Conservation (phyloP, 1,139 yeast species). For the Debaryomyces psychrophilus region DNA sequence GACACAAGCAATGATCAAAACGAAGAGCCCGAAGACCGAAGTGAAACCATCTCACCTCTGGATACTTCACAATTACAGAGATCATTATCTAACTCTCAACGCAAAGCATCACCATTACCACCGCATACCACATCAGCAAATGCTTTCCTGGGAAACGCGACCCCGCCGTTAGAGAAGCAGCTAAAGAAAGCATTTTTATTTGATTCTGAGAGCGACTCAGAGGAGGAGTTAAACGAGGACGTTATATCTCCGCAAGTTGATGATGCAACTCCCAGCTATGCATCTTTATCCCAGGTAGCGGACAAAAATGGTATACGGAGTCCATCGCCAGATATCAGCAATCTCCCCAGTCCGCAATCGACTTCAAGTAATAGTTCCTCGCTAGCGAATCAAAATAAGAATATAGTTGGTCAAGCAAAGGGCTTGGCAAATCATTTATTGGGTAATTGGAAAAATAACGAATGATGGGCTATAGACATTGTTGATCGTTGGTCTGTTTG, state of each 20-base stretch:
- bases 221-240: conserved; percentile 32
- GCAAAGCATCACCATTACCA: conserved; percentile 46
- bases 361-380: conserved; percentile 5
- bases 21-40: conserved; percentile 14
- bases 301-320: conserved; percentile 44
- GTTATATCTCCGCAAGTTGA: conserved; percentile 23
- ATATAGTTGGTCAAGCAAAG: conserved; percentile 43
- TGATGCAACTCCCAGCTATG: conserved; percentile 31
- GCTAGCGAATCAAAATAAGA: conserved; percentile 16
- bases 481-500: background rate
- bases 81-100: conserved; percentile 31
- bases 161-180: conserved; percentile 21
- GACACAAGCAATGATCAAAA: background rate
- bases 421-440: conserved; percentile 43
- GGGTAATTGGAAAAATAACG: conserved; percentile 34
- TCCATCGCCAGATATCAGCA: conserved; percentile 31
- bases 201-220: conserved; percentile 37
- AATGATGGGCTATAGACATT: conserved; percentile 15
- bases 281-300: conserved; percentile 56
- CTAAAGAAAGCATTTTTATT: conserved; percentile 32
- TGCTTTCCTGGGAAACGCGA: conserved; percentile 38
- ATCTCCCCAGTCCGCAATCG: conserved; percentile 3
- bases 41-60: conserved; percentile 2
- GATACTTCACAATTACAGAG: conserved; percentile 11
- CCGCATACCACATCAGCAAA: conserved; percentile 51